Evolutionary conservation across 441 rosid genomes (phyloP), one percentile per base, ranked within the genome.

Genomic region (Biscutella auriculata): DNA sequence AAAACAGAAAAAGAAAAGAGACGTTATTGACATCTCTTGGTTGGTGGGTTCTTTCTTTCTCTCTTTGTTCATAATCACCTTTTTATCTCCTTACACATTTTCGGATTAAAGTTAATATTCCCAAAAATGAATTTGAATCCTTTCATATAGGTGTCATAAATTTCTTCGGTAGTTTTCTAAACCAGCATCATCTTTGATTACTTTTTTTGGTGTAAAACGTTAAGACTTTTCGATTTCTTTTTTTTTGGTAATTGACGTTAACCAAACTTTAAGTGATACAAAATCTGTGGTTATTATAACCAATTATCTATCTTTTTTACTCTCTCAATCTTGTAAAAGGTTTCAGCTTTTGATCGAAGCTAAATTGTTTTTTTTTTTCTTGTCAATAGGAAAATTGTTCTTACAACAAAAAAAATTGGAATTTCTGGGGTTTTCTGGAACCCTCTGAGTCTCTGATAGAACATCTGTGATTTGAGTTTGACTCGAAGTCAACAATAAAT

Each of bases 181-280:
- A 66, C 30, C 44, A n/a, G n/a, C n/a, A n/a, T n/a, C n/a, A n/a
- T n/a, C n/a, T n/a, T n/a, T n/a, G n/a, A n/a, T n/a, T n/a, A n/a
- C n/a, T n/a, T n/a, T n/a, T n/a, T n/a, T n/a, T n/a, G n/a, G n/a
- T n/a, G n/a, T n/a, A n/a, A n/a, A n/a, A n/a, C n/a, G n/a, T n/a
- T n/a, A n/a, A 45, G 21, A 3, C 15, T 47, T 45, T 27, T 33
- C 8, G 2, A 36, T 29, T 8, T 33, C n/a, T n/a, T 27, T 46
- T 36, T 41, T 34, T 23, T 45, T 33, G 45, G 45, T 65, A 26
- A 26, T 40, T 49, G 63, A 57, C 58, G 19, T 50, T 50, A 66
- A 50, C 53, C 53, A 58, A 57, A 65, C 63, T 65, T 65, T 50
- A 17, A 49, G 9, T 26, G 53, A 14, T 56, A 25, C 19, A 57